Base-by-base conservation (phyloP, 2,329 filamentous ascomycete genomes). In the Fusarium decemcellulare region DNA sequence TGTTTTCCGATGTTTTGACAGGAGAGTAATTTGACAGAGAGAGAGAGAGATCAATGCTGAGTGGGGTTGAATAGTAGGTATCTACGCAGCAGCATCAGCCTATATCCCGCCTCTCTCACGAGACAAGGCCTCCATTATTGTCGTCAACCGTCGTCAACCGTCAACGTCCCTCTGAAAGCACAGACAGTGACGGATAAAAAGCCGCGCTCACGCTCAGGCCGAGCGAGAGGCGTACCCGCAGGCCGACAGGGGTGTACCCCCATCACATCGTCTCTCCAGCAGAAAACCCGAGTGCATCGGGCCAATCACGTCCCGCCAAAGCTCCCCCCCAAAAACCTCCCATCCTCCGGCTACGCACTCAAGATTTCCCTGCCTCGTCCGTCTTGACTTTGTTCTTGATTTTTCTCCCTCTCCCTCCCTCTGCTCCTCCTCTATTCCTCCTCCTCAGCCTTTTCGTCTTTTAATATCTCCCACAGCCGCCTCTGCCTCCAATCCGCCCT, bases 281-380 rank as follows among this genome's bases (percentile, higher is more conserved):
- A 71, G 61, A 63, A 63, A 65, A 34, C 32, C 48, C 61, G 56
- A 16, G 47, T 44, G 43, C 56, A 36, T 52, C 50, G 47, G 51
- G 27, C 73, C 73, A 75, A 75, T 75, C 67, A 74, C 34, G 43
- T 29, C 14, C 58, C 30, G 48, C 48, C 50, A 68, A 68, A 75
- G 73, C 73, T 74, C 57, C 63, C 69, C 63, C 72, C 70, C 68
- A 47, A 65, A 61, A 75, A 73, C 73, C 72, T 75, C 73, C 73
- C 71, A 72, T 75, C 63, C 73, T 75, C 73, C 73, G 73, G 73
- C 73, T 74, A 74, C 73, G 73, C 73, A 74, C 66, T 56, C 71
- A 73, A 74, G 63, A 75, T 75, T 75, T 75, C 73, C 72, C 23
- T 62, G 54, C 48, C 64, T 68, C 34, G 61, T 50, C 60, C 59